phyloP scores from a whole-genome alignment of 805 yeast genomes.

The Clavispora santaluciae region DNA sequence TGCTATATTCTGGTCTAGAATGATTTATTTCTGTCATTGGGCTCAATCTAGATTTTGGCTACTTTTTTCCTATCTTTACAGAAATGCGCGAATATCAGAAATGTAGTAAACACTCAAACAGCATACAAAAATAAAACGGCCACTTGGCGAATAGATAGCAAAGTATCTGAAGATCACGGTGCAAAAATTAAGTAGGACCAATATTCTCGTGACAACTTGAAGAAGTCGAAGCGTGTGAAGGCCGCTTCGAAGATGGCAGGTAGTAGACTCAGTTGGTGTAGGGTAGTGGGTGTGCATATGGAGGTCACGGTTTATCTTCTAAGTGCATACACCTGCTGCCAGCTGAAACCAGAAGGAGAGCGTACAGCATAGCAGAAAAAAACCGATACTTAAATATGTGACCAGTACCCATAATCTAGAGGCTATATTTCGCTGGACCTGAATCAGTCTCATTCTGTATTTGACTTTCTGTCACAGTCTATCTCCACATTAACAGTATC shows the following conservation, averaged over 20 bases:
- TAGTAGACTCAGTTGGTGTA: neutral
- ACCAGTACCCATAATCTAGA: no score
- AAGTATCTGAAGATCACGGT: no score
- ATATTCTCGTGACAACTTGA: no score
- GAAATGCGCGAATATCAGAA: neutral
- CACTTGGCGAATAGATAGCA: conserved; percentile 1
- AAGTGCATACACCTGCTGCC: neutral
- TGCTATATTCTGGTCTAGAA: no score
- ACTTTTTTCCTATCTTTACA: neutral
- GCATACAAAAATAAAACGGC: neutral
- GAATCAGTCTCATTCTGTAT: neutral
- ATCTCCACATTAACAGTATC: neutral
- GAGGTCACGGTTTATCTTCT: neutral
- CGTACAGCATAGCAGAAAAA: neutral
- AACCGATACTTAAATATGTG: neutral
- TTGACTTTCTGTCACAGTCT: no score
- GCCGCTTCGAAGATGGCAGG: no score
- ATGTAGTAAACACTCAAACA: neutral
- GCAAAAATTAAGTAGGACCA: no score
- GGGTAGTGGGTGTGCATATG: neutral
- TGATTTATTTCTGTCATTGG: no score
- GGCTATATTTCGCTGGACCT: no score
- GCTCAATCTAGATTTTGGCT: neutral
- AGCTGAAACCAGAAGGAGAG: neutral
- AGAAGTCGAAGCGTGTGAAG: no score